Evolutionary conservation across 2,329 filamentous ascomycete genomes (phyloP).

Genomic region (Fusarium sp.): DNA sequence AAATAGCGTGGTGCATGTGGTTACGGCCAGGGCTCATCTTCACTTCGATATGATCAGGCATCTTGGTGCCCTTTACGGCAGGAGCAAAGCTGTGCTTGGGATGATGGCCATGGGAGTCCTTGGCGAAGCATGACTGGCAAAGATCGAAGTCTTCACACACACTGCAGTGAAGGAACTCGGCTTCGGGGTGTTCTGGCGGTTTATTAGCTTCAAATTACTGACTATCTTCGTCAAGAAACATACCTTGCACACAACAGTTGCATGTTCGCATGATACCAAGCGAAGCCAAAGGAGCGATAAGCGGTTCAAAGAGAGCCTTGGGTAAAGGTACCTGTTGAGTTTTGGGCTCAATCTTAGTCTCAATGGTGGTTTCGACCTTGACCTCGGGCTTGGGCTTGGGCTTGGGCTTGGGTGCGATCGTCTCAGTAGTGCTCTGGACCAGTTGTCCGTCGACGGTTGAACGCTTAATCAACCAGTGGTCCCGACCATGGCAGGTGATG

Average conservation of each 20-base stretch:
- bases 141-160: slow-evolving; percentile 92
- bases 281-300: slow-evolving; percentile 36
- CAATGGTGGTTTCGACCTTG: slow-evolving; percentile 42
- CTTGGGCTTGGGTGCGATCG: slow-evolving; percentile 72
- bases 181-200: slow-evolving; percentile 74
- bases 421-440: slow-evolving; percentile 87
- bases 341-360: slow-evolving; percentile 42
- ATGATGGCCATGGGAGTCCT: slow-evolving; percentile 87
- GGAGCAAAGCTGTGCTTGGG: slow-evolving; percentile 85
- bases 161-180: slow-evolving; percentile 86
- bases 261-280: slow-evolving; percentile 70
- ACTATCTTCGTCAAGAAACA: slow-evolving; percentile 4
- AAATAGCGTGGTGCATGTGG: slow-evolving; percentile 86
- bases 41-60: slow-evolving; percentile 71
- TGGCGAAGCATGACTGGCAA: slow-evolving; percentile 83
- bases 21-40: slow-evolving; percentile 85
- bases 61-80: slow-evolving; percentile 71
- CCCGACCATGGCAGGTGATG: slow-evolving; percentile 79
- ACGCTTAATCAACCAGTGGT: slow-evolving; percentile 96
- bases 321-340: slow-evolving; percentile 31
- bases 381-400: slow-evolving; percentile 39
- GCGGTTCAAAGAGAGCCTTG: slow-evolving; percentile 39
- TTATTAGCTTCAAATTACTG: slow-evolving; percentile 22
- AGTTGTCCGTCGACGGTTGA: slow-evolving; percentile 82
- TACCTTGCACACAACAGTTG: slow-evolving; percentile 69